phyloP scores from a whole-genome alignment of 75 land plant species.

The Adiantum capillusveneris region DNA sequence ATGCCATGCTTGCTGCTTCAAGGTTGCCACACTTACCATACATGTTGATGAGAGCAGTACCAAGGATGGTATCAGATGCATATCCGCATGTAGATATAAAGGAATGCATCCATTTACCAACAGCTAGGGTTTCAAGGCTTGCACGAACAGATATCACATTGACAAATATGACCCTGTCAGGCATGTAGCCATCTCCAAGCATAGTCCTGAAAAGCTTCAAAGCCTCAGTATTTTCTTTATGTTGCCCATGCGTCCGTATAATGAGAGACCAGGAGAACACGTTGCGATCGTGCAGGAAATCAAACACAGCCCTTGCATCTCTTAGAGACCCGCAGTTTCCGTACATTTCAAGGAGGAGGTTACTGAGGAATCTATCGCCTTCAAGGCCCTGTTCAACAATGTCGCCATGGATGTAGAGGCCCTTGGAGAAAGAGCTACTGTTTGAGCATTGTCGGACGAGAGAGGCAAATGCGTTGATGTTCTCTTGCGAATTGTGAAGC shows the following conservation, averaged over 20 bases:
- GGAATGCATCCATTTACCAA: constrained; percentile 15
- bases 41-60: constrained; percentile 23
- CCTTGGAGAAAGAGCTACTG: neutral
- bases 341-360: constrained; percentile 6
- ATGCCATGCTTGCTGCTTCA: constrained; percentile 8
- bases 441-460: too few species aligned
- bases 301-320: constrained; percentile 1
- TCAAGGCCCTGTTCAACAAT: constrained; percentile 1
- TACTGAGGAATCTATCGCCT: neutral
- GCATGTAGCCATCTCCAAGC: neutral
- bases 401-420: neutral
- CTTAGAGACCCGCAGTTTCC: neutral
- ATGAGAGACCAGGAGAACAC: constrained; percentile 6
- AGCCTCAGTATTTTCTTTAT: neutral
- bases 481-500: too few species aligned
- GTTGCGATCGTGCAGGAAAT: neutral
- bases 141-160: constrained; percentile 6
- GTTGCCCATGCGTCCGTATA: neutral
- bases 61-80: constrained; percentile 9
- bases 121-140: neutral
- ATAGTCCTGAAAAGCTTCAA: constrained; percentile 5
- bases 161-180: constrained; percentile 6
- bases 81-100: constrained; percentile 2
- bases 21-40: constrained; percentile 24
- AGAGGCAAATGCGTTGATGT: too few species aligned